Evolutionary conservation across 1,284 basidiomycete genomes (phyloP).

Genomic region (Apiotrichum mycotoxinovorans): DNA sequence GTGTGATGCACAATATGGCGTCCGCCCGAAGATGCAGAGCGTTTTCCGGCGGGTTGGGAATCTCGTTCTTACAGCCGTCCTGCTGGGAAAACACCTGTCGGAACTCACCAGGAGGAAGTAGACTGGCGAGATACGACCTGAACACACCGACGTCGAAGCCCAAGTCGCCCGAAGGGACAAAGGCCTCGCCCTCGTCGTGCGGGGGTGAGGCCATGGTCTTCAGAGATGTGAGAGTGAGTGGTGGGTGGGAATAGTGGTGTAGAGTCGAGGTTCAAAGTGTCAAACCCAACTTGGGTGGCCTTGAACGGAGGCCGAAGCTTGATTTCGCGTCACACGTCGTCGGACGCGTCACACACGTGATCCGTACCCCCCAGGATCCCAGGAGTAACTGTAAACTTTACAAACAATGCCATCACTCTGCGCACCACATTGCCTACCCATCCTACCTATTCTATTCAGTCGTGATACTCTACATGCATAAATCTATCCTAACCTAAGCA

Average conservation of each 20-base stretch:
- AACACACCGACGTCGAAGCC: conserved; percentile 45
- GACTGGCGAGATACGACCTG: conserved; percentile 35
- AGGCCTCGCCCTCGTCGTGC: conserved; percentile 30
- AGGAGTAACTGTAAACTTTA: not conserved
- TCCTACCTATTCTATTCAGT: no score
- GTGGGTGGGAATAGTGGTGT: not conserved
- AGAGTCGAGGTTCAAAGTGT: not conserved
- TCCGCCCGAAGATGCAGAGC: no score
- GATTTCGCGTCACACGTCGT: not conserved
- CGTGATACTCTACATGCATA: conserved; percentile 12
- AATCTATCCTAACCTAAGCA: conserved; percentile 7
- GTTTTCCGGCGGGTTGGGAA: not conserved
- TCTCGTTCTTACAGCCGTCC: no score
- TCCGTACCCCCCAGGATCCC: not conserved
- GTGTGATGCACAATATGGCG: no score
- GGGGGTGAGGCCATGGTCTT: conserved; percentile 23
- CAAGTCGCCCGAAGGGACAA: conserved; percentile 18
- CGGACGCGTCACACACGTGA: not conserved
- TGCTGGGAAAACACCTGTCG: not conserved
- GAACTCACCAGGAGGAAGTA: conserved; percentile 39
- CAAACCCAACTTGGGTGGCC: not conserved
- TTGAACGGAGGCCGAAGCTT: not conserved
- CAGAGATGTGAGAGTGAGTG: not conserved
- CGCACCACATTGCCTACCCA: no score
- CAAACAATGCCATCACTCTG: no score